phyloP scores from a whole-genome alignment of 169 alveolate species.

The Cryptosporidium tyzzeri region DNA sequence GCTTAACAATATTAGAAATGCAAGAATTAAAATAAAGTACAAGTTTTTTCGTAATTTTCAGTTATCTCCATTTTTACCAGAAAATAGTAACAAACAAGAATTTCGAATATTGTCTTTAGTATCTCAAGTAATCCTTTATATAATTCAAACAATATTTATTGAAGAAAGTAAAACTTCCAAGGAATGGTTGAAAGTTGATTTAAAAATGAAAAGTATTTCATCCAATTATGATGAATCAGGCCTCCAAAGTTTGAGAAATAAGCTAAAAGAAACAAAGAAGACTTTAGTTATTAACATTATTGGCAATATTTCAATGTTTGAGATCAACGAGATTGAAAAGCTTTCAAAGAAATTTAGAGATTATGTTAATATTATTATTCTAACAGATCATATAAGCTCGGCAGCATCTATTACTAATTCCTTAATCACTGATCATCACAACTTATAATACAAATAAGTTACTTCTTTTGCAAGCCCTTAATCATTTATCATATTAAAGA shows the following conservation, averaged over 20 bases:
- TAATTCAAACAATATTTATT: neutral
- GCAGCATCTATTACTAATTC: constrained; percentile 9
- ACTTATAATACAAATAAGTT: neutral
- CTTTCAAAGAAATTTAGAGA: neutral
- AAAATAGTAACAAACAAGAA: constrained; percentile 1
- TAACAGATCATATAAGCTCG: constrained; percentile 33
- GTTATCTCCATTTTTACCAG: constrained; percentile 15
- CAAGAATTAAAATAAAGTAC: constrained; percentile 14
- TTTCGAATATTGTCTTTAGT: neutral
- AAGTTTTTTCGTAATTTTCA: constrained; percentile 30
- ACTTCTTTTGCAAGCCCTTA: neutral
- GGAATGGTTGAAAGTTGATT: constrained; percentile 4
- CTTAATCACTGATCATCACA: neutral
- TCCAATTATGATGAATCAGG: neutral
- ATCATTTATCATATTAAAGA: constrained; percentile 19
- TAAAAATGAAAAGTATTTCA: neutral
- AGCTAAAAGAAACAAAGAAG: neutral
- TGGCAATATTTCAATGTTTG: constrained; percentile 30
- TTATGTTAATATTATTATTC: neutral
- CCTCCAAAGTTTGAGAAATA: neutral
- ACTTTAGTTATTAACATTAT: constrained; percentile 30
- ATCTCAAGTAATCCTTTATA: constrained; percentile 1
- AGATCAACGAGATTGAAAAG: constrained; percentile 31
- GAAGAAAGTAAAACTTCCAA: neutral
- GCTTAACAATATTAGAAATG: constrained; percentile 7